Evolutionary conservation across 306 rosid genomes (phyloP), one percentile per base, ranked within the genome.

Genomic region (Herpetospermum pedunculosum): DNA sequence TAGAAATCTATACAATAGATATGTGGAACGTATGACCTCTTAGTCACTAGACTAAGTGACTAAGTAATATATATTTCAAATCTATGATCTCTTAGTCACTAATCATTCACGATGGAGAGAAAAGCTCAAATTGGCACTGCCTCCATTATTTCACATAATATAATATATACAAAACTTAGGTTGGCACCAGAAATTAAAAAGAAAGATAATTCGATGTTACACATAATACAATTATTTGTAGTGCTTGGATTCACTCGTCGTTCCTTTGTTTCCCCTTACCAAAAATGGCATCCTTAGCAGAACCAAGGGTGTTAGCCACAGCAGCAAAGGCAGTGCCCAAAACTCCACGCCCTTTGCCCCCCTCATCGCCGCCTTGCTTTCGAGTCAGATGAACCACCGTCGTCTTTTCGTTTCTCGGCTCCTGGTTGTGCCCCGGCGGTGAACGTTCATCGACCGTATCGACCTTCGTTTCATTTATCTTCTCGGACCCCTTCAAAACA

Each of bases 281-380:
- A 35, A 77, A 81, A 63, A 74, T 26, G 1, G 85, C 81, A 32
- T 79, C 78, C 75, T 79, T 81, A 0, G 81, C 82, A 0, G 81
- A 79, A 19, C 74, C 49, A 30, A 77, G 2, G 44, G 76, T 53
- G 14, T 32, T 72, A 28, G 71, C 64, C 25, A 71, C 76, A 2
- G 77, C 69, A 6, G 75, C 19, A 54, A 76, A 73, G 9, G 85
- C 77, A 65, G 59, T 75, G 2, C 79, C 78, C 49, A 77, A 40
- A 26, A 35, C 43, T 6, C 80, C 72, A 38, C 63, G 71, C 19
- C 46, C 63, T 0, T 28, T 14, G 0, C 7, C 29, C 9, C 41
- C 29, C 9, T 34, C 2, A 44, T 30, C 8, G 18, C 67, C 7
- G 15, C 70, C 18, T 84, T 76, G 40, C 1, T 71, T 71, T 8